Base-by-base conservation (phyloP, 305 asterid genomes). In the Fraxinus sp. region DNA sequence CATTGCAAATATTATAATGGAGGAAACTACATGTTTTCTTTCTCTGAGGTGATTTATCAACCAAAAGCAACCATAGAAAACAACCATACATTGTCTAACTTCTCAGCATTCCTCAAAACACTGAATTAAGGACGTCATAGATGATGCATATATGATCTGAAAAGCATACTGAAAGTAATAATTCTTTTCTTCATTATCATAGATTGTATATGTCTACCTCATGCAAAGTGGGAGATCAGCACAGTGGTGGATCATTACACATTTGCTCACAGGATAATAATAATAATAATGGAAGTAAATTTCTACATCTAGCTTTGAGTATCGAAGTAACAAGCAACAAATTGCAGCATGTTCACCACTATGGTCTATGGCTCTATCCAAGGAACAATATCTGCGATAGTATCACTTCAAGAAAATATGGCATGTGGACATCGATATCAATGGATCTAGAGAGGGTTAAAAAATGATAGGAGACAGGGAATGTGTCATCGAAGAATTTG, bases 151-250 rank as follows among this genome's bases (percentile, higher is more conserved):
- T 11, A 72, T 66, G 30, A 83, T 5, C n/a, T 26, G 24, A 62
- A 30, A 64, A 35, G 79, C 79, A 22, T 39, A 59, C 33, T 81
- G 72, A 39, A 78, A 26, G 49, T 77, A 32, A 35, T 24, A 74
- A 7, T 74, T 16, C 32, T 26, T 59, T 33, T 78, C 39, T 55
- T 37, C 20, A 70, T 36, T 71, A 11, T 66, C 81, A 64, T 66
- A 10, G 70, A 66, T 10, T 66, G n/a, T 66, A 22, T 66, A 66
- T 1, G n/a, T 26, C 74, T 24, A 64, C n/a, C 74, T 26, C 74
- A 9, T 64, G 70, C 68, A 76, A 30, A 30, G 81, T 0, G 33
- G 10, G 35, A 76, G 10, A 10, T 22, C 28, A 26, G 68, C 26
- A 59, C 64, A 5, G 64, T 4, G 39, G 78, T 18, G 30, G 16